Evolutionary conservation across 192 early-diverging fungal species (phyloP), one percentile per base, ranked within the genome.

Genomic region (Entomortierella beljakovae): DNA sequence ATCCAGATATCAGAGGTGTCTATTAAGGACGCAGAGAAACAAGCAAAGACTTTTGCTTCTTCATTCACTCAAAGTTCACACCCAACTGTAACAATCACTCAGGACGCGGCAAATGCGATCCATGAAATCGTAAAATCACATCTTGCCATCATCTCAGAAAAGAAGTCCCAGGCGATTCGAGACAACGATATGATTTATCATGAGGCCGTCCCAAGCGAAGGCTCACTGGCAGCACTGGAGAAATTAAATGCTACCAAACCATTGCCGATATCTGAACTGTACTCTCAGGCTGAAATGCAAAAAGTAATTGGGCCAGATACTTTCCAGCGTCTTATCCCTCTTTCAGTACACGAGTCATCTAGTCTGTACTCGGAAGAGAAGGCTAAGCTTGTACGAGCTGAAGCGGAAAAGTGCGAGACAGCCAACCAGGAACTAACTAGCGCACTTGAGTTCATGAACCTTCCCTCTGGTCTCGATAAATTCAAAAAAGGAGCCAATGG

Each of bases 111-210:
- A 1, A 81, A 88, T 29, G 89, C 90, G 0, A 64, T 99, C 33
- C 86, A 90, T 37, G 96, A 98, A 38, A 80, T 91, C 9, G 88
- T 90, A 50, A 91, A 94, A 54, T 71, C 87, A 1, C 85, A 91
- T 25, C 61, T 88, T 0, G 87, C 90, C 37, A 72, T 87, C 8
- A 90, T 91, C 70, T 85, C 82, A 3, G 97, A 97, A 34, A 89
- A 93, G 71, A 89, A 92, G 57, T 70, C 64, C 25, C 81, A 82
- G 32, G 89, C 91, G 1, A 88, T 86, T 22, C 91, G 90, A 46
- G 98, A 99, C 86, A 99, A 99, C 80, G 98, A 99, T 81, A 85
- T 98, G 74, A 91, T 99, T 34, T 99, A 99, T 82, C 92, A 96
- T 82, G 94, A 94, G 48, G 60, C 88, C 0, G 93, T 96, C 0